These are phyloP conservation scores for Brettanomyces custersianus DNA, from an alignment of 805 yeast species.

Conservation along the genomic window DNA sequence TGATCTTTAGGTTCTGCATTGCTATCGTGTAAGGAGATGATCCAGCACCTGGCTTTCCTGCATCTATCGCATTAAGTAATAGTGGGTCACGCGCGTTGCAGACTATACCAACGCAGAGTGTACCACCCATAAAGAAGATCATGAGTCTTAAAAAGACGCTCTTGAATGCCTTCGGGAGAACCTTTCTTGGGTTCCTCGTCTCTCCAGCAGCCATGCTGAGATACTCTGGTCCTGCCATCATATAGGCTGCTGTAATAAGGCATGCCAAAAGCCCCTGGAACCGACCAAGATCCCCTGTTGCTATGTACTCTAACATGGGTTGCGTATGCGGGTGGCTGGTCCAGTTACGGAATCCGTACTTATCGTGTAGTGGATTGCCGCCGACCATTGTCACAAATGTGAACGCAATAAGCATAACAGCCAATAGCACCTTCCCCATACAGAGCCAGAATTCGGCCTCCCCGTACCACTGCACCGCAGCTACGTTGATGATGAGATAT, in stretches of 20 bases:
- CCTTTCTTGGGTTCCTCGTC: conserved; percentile 34
- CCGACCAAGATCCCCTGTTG: conserved; percentile 32
- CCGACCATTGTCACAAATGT: conserved; percentile 49
- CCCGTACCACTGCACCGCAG: conserved; percentile 42
- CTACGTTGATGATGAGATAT: conserved; percentile 34
- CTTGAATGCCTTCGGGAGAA: conserved; percentile 35
- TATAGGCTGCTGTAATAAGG: conserved; percentile 58
- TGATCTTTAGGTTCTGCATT: conserved; percentile 56
- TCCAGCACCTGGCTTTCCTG: conserved; percentile 35
- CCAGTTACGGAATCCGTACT: conserved; percentile 49
- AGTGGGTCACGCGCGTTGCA: conserved; percentile 33
- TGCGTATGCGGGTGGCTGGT: conserved; percentile 10
- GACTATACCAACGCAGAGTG: conserved; percentile 37
- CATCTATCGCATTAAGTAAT: conserved; percentile 25
- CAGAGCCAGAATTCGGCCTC: conserved; percentile 40
- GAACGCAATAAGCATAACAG: conserved; percentile 39
- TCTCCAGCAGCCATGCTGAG: conserved; percentile 39
- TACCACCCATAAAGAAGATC: conserved; percentile 38
- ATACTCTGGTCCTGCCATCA: conserved; percentile 56
- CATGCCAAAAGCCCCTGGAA: conserved; percentile 41
- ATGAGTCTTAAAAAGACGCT: conserved; percentile 36
- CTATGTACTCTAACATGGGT: conserved; percentile 23
- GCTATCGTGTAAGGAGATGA: conserved; percentile 76
- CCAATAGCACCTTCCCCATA: conserved; percentile 38
- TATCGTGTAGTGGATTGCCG: conserved; percentile 43